Conservation (phyloP, 2,329 filamentous ascomycete genomes). For the Fusarium siculi region DNA sequence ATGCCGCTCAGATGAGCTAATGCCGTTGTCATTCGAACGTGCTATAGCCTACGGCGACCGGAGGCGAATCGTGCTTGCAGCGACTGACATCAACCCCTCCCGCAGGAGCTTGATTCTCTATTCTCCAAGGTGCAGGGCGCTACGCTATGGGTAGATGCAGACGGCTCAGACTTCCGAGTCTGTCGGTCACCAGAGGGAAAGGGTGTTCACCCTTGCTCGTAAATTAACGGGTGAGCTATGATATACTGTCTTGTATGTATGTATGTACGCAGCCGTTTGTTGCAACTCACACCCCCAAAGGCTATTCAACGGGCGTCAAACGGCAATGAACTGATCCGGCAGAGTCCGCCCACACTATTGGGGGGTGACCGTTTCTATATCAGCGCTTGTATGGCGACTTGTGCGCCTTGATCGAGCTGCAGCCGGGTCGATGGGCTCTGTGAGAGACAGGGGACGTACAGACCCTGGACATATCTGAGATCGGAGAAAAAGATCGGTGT, state of each 20-base stretch:
- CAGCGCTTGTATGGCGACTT: background rate
- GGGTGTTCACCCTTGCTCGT: background rate
- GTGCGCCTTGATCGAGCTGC: background rate
- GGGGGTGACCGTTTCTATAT: background rate
- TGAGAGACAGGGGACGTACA: background rate
- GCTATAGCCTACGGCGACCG: background rate
- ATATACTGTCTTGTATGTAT: background rate
- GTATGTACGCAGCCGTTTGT: background rate
- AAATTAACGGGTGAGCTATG: background rate
- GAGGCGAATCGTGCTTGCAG: background rate
- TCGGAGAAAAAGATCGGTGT: conserved; percentile 27
- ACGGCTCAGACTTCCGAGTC: background rate
- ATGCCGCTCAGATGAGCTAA: background rate
- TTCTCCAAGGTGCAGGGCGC: conserved; percentile 9
- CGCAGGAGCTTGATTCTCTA: background rate
- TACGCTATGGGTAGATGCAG: conserved; percentile 18
- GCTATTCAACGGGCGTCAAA: background rate
- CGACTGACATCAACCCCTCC: background rate
- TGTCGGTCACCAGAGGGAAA: background rate
- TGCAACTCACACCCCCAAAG: background rate
- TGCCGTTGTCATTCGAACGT: background rate
- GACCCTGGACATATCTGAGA: background rate
- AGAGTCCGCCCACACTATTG: background rate
- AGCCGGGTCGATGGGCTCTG: conserved; percentile 1
- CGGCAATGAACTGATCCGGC: conserved; percentile 4